phyloP scores from a whole-genome alignment of 495 filamentous ascomycete genomes.

The Penicillium waksmanii region DNA sequence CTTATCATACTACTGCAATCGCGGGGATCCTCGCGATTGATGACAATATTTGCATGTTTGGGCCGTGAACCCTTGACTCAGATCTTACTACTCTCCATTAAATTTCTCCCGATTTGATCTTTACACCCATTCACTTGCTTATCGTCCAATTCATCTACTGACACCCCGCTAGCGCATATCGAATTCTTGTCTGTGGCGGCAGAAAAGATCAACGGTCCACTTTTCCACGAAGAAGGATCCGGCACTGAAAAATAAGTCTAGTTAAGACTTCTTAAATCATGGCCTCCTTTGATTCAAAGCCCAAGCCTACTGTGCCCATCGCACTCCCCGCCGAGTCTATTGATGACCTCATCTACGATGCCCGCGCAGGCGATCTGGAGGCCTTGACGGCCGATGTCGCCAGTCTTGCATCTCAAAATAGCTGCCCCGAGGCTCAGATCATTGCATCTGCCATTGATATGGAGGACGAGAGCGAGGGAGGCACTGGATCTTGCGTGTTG shows the following conservation, averaged over 20 bases:
- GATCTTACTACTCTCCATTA: too few relatives aligned
- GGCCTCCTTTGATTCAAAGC: constrained; percentile 19
- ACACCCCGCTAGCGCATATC: constrained; percentile 15
- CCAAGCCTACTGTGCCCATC: constrained; percentile 38
- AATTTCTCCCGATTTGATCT: background rate
- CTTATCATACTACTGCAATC: constrained; percentile 28
- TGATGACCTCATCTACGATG: constrained; percentile 85
- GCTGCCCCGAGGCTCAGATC: constrained; percentile 55
- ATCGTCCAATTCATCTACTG: constrained; percentile 2
- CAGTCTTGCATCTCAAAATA: constrained; percentile 58
- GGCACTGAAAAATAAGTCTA: background rate
- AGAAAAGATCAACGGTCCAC: background rate
- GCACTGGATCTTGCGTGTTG: constrained; percentile 57
- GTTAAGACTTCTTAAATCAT: constrained; percentile 1
- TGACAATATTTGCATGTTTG: background rate
- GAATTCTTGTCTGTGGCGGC: constrained; percentile 12
- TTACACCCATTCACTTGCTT: background rate
- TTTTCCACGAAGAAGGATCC: background rate
- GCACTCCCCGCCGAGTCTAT: constrained; percentile 72
- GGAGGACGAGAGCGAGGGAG: constrained; percentile 65
- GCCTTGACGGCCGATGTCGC: constrained; percentile 67
- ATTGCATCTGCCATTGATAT: constrained; percentile 69
- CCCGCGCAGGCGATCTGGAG: constrained; percentile 72
- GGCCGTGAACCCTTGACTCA: background rate
- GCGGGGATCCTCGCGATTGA: constrained; percentile 1